phyloP scores from a whole-genome alignment of 768 basidiomycete genomes.

The Termitomyces sp. region DNA sequence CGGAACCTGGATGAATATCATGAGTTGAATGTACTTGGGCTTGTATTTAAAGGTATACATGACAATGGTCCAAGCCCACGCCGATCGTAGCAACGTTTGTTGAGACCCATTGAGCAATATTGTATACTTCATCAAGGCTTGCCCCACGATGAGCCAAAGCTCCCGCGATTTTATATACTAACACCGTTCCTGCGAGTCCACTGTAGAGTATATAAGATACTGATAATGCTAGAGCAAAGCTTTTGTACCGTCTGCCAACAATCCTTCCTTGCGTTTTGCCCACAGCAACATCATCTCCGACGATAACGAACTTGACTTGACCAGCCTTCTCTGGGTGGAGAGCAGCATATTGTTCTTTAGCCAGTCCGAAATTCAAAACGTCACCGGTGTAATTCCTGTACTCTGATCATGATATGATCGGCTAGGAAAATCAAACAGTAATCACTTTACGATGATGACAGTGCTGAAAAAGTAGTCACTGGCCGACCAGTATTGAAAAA shows the following conservation, averaged over 20 bases:
- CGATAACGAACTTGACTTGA: slow-evolving; percentile 68
- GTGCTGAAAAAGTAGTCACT: slow-evolving; percentile 38
- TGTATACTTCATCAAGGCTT: slow-evolving; percentile 61
- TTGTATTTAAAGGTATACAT: slow-evolving; percentile 36
- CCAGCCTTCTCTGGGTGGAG: slow-evolving; percentile 61
- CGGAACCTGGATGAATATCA: slow-evolving; percentile 48
- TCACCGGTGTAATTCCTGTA: slow-evolving; percentile 86
- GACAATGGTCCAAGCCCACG: slow-evolving; percentile 84
- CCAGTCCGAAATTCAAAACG: slow-evolving; percentile 86
- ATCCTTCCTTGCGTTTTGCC: slow-evolving; percentile 75
- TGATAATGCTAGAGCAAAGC: neutral
- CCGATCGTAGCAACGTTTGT: slow-evolving; percentile 76
- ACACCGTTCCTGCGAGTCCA: slow-evolving; percentile 74
- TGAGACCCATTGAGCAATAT: slow-evolving; percentile 59
- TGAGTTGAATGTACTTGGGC: neutral
- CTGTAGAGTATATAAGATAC: slow-evolving; percentile 28
- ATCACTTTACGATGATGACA: slow-evolving; percentile 77
- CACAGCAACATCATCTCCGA: slow-evolving; percentile 89
- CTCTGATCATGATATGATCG: neutral
- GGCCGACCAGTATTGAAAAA: neutral
- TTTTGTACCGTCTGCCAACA: slow-evolving; percentile 68
- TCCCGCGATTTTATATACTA: slow-evolving; percentile 90
- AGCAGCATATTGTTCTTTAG: slow-evolving; percentile 78
- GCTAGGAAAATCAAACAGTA: neutral
- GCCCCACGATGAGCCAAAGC: slow-evolving; percentile 69